A percentile compares a stretch with the other conserved stretches of the same genome.
Conservation (phyloP, 495 filamentous ascomycete genomes). For the Daldinia bambusicola region DNA sequence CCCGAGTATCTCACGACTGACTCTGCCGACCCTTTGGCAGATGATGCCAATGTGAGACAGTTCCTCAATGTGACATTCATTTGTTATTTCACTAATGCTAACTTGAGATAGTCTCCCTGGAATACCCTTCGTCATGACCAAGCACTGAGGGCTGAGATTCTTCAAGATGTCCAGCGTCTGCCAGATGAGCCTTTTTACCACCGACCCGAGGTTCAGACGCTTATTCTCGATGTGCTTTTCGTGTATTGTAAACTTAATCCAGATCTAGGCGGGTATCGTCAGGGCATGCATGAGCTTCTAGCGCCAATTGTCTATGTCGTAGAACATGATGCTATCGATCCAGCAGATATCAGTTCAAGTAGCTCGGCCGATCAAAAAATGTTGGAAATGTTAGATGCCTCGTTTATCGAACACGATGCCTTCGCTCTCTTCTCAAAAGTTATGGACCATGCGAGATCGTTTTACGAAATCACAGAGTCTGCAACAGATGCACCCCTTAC, state of each 20-base stretch:
- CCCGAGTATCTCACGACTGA: conserved; percentile 78
- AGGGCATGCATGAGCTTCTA: conserved; percentile 97
- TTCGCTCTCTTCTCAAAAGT: conserved; percentile 85
- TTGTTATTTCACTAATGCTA: conserved; percentile 4
- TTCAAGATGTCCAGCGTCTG: conserved; percentile 94
- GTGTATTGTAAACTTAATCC: conserved; percentile 94
- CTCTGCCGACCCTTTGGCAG: conserved; percentile 82
- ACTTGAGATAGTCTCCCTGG: conserved; percentile 81
- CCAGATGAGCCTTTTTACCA: conserved; percentile 94
- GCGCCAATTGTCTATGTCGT: conserved; percentile 92
- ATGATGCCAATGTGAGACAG: conserved; percentile 77
- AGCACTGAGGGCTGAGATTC: conserved; percentile 83
- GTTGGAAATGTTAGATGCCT: conserved; percentile 71
- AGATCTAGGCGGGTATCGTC: conserved; percentile 83
- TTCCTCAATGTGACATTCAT: neutral
- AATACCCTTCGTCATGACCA: conserved; percentile 84
- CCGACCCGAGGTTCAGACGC: conserved; percentile 77
- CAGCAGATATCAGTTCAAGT: conserved; percentile 37
- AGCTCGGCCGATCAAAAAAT: conserved; percentile 59
- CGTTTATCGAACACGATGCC: conserved; percentile 87
- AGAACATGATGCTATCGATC: conserved; percentile 77
- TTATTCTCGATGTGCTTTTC: conserved; percentile 89
- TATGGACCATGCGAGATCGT: conserved; percentile 86
- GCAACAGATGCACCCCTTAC: conserved; percentile 18
- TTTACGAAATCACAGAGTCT: conserved; percentile 76